These are phyloP conservation scores for Penicillium samsonianum DNA, from an alignment of 495 filamentous ascomycete species.

Conservation along the genomic window DNA sequence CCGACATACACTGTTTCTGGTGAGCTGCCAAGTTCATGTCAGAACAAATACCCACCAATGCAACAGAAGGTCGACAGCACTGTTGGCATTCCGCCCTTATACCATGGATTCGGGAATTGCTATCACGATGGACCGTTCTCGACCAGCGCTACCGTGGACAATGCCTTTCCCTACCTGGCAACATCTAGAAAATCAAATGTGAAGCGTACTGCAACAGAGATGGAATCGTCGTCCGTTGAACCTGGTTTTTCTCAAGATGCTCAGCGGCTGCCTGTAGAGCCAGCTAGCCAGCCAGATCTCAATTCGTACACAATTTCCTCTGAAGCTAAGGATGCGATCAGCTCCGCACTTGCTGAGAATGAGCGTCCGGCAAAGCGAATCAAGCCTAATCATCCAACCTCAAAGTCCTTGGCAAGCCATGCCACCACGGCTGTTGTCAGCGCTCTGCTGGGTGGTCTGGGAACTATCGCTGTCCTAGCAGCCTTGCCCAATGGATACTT, in stretches of 20 bases:
- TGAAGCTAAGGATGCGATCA: conserved; percentile 20
- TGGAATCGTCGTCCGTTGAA: conserved; percentile 20
- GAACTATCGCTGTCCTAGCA: conserved; percentile 51
- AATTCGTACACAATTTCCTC: conserved; percentile 23
- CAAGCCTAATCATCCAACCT: conserved; percentile 24
- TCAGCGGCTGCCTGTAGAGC: conserved; percentile 9
- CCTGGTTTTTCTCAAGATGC: conserved; percentile 11
- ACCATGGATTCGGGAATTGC: neutral
- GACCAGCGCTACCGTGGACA: neutral
- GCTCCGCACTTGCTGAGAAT: conserved; percentile 18
- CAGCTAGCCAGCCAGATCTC: conserved; percentile 30
- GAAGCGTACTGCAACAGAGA: conserved; percentile 43
- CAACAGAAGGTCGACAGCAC: neutral
- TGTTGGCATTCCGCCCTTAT: neutral
- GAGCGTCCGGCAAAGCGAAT: conserved; percentile 37
- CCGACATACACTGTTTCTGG: conserved; percentile 12
- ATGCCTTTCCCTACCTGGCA: no score
- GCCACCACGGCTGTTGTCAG: conserved; percentile 48
- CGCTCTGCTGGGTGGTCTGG: conserved; percentile 49
- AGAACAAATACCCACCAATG: neutral
- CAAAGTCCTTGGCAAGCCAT: conserved; percentile 37
- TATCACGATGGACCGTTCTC: conserved; percentile 9
- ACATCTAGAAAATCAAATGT: neutral
- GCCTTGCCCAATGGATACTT: conserved; percentile 48
- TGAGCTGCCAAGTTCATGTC: conserved; percentile 1